Conservation (phyloP, 2,329 filamentous ascomycete genomes). For the Trichoderma semiorbis region DNA sequence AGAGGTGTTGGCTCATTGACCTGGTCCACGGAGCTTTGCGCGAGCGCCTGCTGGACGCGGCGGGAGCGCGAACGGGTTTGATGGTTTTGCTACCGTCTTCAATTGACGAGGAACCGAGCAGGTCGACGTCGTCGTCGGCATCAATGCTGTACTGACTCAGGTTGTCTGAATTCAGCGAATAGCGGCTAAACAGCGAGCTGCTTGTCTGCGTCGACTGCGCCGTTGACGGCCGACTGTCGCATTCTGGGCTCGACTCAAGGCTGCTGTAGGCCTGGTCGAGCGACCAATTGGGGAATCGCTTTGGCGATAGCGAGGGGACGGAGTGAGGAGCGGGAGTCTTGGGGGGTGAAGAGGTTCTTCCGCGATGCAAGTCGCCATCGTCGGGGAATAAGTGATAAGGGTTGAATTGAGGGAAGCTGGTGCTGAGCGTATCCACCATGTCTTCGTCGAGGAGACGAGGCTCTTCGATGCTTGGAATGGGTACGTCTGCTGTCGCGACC, state of each 20-base stretch:
- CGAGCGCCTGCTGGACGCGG: conserved; percentile 1
- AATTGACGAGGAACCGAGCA: conserved; percentile 25
- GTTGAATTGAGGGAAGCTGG: conserved; percentile 34
- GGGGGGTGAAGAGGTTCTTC: conserved; percentile 50
- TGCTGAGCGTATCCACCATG: conserved; percentile 38
- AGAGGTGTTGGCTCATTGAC: conserved; percentile 62
- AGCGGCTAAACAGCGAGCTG: conserved; percentile 54
- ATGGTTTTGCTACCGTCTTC: conserved; percentile 34
- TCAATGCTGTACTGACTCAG: conserved; percentile 50
- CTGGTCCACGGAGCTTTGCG: conserved; percentile 60
- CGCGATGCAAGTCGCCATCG: conserved; percentile 34
- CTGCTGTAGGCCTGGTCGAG: conserved; percentile 55
- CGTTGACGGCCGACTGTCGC: conserved; percentile 58
- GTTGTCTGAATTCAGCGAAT: conserved; percentile 56
- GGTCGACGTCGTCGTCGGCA: conserved; percentile 29
- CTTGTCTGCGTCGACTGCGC: conserved; percentile 58
- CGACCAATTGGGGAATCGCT: conserved; percentile 57
- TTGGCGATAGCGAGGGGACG: conserved; percentile 42
- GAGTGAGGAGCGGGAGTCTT: conserved; percentile 55
- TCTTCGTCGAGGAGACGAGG: conserved; percentile 45
- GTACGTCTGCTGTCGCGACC: conserved; percentile 61
- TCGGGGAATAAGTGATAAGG: conserved; percentile 31
- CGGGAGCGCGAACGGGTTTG: conserved; percentile 19
- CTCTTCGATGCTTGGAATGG: conserved; percentile 62
- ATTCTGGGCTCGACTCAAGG: conserved; percentile 57